Percentiles rank a stretch among this genome's conserved stretches.
Evolutionary conservation across 2,329 filamentous ascomycete genomes (phyloP).

Genomic region (Chalaropsis ovoidea): DNA sequence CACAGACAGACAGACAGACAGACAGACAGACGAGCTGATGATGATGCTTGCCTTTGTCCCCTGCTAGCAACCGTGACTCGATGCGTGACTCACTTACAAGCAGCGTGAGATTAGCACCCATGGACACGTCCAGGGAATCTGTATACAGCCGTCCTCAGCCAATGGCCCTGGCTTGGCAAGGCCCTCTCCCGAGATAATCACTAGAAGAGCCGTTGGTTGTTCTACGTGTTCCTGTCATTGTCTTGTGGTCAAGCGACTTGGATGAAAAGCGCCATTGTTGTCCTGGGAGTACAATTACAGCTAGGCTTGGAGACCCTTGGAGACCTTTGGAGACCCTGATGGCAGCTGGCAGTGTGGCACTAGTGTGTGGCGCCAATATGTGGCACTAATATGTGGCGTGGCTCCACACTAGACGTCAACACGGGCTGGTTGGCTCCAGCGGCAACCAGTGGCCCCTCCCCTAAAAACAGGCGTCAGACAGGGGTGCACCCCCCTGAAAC

Average conservation of each 20-base stretch:
- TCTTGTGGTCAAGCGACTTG: too few species aligned
- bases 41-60: too few species aligned
- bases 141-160: background rate
- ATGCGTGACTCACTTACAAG: constrained; percentile 2
- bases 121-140: background rate
- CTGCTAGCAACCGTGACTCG: background rate
- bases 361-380: background rate
- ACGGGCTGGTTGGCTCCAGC: background rate
- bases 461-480: background rate
- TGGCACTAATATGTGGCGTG: background rate
- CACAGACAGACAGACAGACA: background rate
- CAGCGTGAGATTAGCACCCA: background rate
- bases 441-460: background rate
- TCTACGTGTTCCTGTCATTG: background rate
- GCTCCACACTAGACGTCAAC: constrained; percentile 5
- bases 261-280: too few species aligned
- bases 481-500: background rate
- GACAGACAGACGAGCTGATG: background rate
- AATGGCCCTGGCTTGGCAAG: background rate
- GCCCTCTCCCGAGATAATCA: background rate
- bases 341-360: background rate
- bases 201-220: background rate
- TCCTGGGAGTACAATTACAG: too few species aligned
- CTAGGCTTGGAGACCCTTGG: background rate
- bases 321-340: background rate